Conservation (phyloP, 2,329 filamentous ascomycete species). For the Thermothelomyces thermophilus region DNA sequence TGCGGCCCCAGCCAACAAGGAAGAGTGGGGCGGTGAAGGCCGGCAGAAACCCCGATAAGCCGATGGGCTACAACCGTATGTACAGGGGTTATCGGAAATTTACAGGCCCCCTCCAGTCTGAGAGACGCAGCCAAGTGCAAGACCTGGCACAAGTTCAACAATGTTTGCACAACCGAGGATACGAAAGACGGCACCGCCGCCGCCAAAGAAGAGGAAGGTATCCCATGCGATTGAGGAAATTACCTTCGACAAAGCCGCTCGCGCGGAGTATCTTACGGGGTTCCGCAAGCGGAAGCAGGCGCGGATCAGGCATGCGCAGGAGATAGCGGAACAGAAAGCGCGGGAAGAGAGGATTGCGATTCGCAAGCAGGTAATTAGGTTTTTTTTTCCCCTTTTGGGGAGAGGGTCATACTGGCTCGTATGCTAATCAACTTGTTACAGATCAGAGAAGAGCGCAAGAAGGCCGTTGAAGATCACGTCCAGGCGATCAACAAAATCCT, state of each 20-base stretch:
- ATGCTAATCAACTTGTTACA: conserved; percentile 33
- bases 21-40: conserved; percentile 15
- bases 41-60: conserved; percentile 22
- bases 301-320: conserved; percentile 77
- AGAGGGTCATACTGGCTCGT: neutral
- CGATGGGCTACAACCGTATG: too few species aligned
- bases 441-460: conserved; percentile 76
- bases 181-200: conserved; percentile 52
- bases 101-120: conserved; percentile 7
- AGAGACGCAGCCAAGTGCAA: neutral
- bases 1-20: conserved; percentile 7
- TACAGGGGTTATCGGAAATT: conserved; percentile 17
- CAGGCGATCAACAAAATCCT: conserved; percentile 66
- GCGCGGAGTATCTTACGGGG: conserved; percentile 83
- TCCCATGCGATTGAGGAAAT: conserved; percentile 66
- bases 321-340: conserved; percentile 68
- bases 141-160: neutral
- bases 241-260: conserved; percentile 71
- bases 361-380: conserved; percentile 57
- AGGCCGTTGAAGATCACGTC: conserved; percentile 77
- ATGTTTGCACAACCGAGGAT: conserved; percentile 51
- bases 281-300: conserved; percentile 95
- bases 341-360: conserved; percentile 68
- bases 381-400: too few species aligned
- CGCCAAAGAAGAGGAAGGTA: conserved; percentile 60